Percentiles rank a stretch among this genome's conserved stretches.
phyloP scores from a whole-genome alignment of 2,329 filamentous ascomycete genomes.

The Aspergillus novoparasiticus region DNA sequence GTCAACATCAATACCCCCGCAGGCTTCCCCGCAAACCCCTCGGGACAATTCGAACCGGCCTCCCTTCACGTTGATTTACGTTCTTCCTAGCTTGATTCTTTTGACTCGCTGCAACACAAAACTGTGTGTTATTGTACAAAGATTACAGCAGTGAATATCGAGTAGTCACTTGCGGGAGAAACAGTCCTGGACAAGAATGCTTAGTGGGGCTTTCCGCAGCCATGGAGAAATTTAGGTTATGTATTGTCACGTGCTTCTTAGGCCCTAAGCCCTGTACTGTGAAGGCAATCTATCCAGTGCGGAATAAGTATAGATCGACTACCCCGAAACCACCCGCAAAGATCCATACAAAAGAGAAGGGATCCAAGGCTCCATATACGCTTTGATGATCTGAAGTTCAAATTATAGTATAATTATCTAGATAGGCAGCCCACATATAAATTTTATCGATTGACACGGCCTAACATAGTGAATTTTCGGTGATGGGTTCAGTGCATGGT shows the following conservation, averaged over 20 bases:
- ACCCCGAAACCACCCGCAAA: neutral
- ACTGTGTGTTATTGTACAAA: neutral
- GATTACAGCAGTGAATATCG: neutral
- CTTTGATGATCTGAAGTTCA: neutral
- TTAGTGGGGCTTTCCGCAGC: neutral
- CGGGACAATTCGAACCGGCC: neutral
- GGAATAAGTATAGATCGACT: too few species aligned
- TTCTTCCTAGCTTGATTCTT: neutral
- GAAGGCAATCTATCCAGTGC: too few species aligned
- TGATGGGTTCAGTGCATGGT: neutral
- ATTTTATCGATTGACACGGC: accelerated
- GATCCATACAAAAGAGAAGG: neutral
- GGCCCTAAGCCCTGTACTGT: neutral
- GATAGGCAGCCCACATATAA: neutral
- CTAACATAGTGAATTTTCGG: accelerated
- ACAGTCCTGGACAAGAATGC: neutral
- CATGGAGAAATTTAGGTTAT: neutral
- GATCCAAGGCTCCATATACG: neutral
- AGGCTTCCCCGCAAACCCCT: neutral
- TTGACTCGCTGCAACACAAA: neutral
- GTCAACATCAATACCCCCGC: neutral
- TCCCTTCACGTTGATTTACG: neutral
- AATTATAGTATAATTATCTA: neutral
- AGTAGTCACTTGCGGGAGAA: neutral
- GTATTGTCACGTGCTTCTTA: neutral